phyloP scores from a whole-genome alignment of 2,329 filamentous ascomycete species.

The Shiraia sp. region DNA sequence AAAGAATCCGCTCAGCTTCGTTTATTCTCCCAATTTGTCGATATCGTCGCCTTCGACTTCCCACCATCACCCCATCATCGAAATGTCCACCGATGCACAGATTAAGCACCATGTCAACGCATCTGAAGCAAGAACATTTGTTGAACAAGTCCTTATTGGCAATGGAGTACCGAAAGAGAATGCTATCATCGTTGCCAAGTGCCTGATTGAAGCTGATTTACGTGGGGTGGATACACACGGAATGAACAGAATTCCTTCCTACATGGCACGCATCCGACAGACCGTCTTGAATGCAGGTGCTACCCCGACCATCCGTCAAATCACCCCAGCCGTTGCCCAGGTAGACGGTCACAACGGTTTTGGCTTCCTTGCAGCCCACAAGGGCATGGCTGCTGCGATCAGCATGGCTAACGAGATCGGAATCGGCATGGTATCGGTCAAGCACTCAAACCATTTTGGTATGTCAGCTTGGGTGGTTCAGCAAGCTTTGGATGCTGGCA shows the following conservation, averaged over 20 bases:
- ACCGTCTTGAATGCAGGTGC: slow-evolving; percentile 68
- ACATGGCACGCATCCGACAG: slow-evolving; percentile 72
- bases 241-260: slow-evolving; percentile 76
- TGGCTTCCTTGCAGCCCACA: slow-evolving; percentile 71
- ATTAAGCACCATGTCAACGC: slow-evolving; percentile 25
- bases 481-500: slow-evolving; percentile 70
- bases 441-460: slow-evolving; percentile 80
- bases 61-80: neutral
- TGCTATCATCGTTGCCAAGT: slow-evolving; percentile 66
- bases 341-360: slow-evolving; percentile 73
- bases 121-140: slow-evolving; percentile 46
- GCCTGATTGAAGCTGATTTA: slow-evolving; percentile 74
- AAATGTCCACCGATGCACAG: slow-evolving; percentile 7
- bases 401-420: slow-evolving; percentile 66
- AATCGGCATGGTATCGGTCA: slow-evolving; percentile 76
- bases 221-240: slow-evolving; percentile 81
- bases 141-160: slow-evolving; percentile 59
- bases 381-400: slow-evolving; percentile 69
- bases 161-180: slow-evolving; percentile 64
- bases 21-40: neutral
- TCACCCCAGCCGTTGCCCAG: slow-evolving; percentile 72
- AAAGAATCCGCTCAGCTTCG: too few species aligned
- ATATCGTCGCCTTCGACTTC: neutral
- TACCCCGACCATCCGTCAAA: slow-evolving; percentile 60
- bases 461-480: slow-evolving; percentile 83